Conservation (phyloP, 2,329 filamentous ascomycete genomes). For the Clarireedia monteithiana region DNA sequence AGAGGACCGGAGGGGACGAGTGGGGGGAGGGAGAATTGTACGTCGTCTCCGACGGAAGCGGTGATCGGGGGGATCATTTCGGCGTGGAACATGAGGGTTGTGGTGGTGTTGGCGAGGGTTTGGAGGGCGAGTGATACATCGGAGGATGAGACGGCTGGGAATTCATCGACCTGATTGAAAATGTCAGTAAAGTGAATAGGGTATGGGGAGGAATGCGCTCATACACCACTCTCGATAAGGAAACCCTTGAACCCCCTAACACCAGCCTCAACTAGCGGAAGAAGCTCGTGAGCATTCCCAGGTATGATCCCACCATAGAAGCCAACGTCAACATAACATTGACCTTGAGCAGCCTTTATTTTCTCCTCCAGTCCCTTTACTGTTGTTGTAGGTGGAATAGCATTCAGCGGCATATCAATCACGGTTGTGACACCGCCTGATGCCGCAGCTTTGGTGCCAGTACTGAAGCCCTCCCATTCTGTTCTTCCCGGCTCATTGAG, state of each 20-base stretch:
- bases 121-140: slow-evolving; percentile 78
- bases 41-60: slow-evolving; percentile 69
- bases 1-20: slow-evolving; percentile 63
- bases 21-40: slow-evolving; percentile 62
- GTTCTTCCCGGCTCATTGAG: slow-evolving; percentile 94
- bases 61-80: slow-evolving; percentile 93
- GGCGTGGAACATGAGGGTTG: slow-evolving; percentile 97
- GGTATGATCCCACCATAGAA: slow-evolving; percentile 95
- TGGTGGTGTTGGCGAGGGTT: slow-evolving; percentile 71
- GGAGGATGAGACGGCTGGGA: slow-evolving; percentile 74
- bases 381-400: slow-evolving; percentile 92
- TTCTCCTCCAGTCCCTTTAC: slow-evolving; percentile 77
- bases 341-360: slow-evolving; percentile 69
- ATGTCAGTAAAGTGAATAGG: slow-evolving; percentile 13
- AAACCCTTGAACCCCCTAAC: slow-evolving; percentile 97
- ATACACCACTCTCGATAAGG: slow-evolving; percentile 88
- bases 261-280: slow-evolving; percentile 73
- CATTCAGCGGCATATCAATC: slow-evolving; percentile 95
- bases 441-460: slow-evolving; percentile 85
- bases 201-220: slow-evolving; percentile 29
- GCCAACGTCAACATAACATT: slow-evolving; percentile 98
- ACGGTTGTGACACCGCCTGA: slow-evolving; percentile 96
- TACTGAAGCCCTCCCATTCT: slow-evolving; percentile 98
- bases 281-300: slow-evolving; percentile 73
- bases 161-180: slow-evolving; percentile 70